phyloP scores from a whole-genome alignment of 2,329 filamentous ascomycete genomes.

The Scolecobasidium constrictum region DNA sequence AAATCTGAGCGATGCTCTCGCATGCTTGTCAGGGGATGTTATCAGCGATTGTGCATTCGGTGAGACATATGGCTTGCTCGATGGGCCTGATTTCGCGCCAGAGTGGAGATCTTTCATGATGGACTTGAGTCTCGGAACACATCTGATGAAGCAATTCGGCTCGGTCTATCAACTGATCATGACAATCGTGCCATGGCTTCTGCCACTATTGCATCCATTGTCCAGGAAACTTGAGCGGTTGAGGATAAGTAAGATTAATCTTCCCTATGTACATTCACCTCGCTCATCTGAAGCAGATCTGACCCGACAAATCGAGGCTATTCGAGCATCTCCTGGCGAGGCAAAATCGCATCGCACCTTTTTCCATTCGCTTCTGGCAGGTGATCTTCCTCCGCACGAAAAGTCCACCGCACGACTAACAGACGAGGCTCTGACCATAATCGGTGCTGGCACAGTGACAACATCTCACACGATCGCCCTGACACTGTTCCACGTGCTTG shows the following conservation, averaged over 20 bases:
- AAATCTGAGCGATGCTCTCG: conserved; percentile 11
- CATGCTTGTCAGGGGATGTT: conserved; percentile 14
- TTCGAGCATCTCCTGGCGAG: not conserved
- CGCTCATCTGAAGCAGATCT: not conserved
- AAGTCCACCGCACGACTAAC: conserved; percentile 18
- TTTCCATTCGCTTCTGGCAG: conserved; percentile 8
- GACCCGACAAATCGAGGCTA: conserved; percentile 14
- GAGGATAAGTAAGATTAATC: conserved; percentile 13
- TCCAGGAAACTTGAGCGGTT: conserved; percentile 17
- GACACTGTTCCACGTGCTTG: conserved; percentile 20
- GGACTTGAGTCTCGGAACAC: conserved; percentile 17
- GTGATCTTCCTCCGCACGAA: conserved; percentile 12
- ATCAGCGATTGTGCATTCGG: conserved; percentile 16
- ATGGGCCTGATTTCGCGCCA: conserved; percentile 14
- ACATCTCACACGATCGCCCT: conserved; percentile 24
- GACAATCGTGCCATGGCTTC: conserved; percentile 13
- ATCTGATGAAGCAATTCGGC: conserved; percentile 18
- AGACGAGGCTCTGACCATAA: conserved; percentile 27
- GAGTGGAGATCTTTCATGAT: conserved; percentile 11
- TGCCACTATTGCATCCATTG: conserved; percentile 17
- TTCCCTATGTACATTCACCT: conserved; percentile 11
- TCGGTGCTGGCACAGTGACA: conserved; percentile 29
- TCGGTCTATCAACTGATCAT: conserved; percentile 13
- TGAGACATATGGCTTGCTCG: conserved; percentile 14
- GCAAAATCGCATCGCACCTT: conserved; percentile 6